Base-by-base conservation (phyloP, 768 basidiomycete species). In the Termitomyces sp. region DNA sequence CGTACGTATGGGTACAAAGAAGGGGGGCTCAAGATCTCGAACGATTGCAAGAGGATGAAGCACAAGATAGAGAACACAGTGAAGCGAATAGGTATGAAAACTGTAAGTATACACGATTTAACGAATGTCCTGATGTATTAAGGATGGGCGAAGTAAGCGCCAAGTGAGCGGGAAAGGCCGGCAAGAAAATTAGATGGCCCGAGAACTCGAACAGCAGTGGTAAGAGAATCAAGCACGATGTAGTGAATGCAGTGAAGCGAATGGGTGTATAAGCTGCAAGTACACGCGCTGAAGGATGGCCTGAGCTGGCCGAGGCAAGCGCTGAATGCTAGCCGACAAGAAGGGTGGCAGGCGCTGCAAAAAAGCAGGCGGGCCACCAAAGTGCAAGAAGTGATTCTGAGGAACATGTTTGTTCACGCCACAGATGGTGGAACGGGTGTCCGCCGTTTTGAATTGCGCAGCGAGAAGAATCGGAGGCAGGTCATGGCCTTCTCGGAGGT, bases 381-480 rank as follows among this genome's bases (percentile, higher is more conserved):
- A 24, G 33, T 36, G 35, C 33, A 51, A 36, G 35, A 51, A 51
- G 13, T 5, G 10, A n/a, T 46, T 7, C 13, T 50, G 44, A 43
- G 22, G 57, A 20, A 20, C 33, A 32, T 30, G 54, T 22, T 41
- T 41, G n/a, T 41, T 52, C 26, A 52, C 3, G 51, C 51, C 16
- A 52, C 51, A n/a, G 50, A 52, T 40, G 55, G 53, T 3, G 55
- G 24, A 30, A 40, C 49, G 60, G 65, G 47, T 60, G 65, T 47
- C 55, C 56, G 50, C 48, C 57, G 47, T 24, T 63, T 64, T 8
- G 70, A 50, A 57, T 73, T 76, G 59, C 74, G 79, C 40, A 80
- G 62, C 40, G 79, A 71, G 60, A 84, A 76, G 63, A 81, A 79
- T 49, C 71, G 74, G 60, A 82, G 71, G 65, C 80, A 82, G 0